Base-by-base conservation (phyloP, 106 monocot genomes). In the Posidonia australis region DNA sequence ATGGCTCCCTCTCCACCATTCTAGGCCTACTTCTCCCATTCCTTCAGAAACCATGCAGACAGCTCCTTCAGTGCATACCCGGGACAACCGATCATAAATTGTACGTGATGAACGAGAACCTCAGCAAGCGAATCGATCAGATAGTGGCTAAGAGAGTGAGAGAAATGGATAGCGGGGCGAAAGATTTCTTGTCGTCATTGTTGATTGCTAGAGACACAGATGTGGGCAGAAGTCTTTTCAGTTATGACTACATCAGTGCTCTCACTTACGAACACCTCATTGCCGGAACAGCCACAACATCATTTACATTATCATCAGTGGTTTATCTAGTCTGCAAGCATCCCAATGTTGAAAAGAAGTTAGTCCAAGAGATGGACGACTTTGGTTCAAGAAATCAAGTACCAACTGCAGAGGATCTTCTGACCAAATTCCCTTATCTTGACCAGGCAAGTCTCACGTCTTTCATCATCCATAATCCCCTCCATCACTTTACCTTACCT, bases 231-330 rank as follows among this genome's bases (percentile, higher is more conserved):
- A 29, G 49, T 6, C 66, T 74, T 65, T 74, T 89, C 51, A 78
- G 75, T 30, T 44, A 49, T 3, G 77, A 79, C 57, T 79, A 89
- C 51, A 41, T 93, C 32, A 75, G 83, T 21, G 79, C 93, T 0
- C 83, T 93, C 16, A 61, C 86, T 6, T 86, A 83, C 62, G 93
- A 93, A 65, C 93, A 93, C 68, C 83, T 93, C 13, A 62, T 89
- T 20, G 93, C 93, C 5, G 93, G 93, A 4, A 79, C 93, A 4
- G 74, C 74, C 5, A 86, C 93, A 0, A 89, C 89, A 2, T 70
- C 89, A 3, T 89, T 93, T 57, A 93, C 93, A 9, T 58, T 93
- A 30, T 68, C 81, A 0, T 70, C 69, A 0, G 64, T 71, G 18
- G 42, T 93, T 11, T 89, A 93, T 60, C 64, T 93, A 31, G 77